These are phyloP conservation scores for Sphaerulina musiva DNA, from an alignment of 2,329 filamentous ascomycete species.

Conservation along the genomic window DNA sequence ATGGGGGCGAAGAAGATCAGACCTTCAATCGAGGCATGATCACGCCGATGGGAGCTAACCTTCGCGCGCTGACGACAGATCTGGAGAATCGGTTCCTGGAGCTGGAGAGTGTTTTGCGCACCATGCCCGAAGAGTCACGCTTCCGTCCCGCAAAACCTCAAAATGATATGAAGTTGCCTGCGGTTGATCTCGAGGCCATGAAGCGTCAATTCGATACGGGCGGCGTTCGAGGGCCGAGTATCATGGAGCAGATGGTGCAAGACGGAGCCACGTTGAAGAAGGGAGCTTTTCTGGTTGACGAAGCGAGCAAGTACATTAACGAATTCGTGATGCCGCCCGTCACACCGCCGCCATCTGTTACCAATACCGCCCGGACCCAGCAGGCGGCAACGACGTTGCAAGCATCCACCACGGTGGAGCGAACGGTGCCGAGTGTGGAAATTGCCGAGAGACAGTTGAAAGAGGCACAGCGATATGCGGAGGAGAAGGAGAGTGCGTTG, in stretches of 20 bases:
- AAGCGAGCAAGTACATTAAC: constrained; percentile 34
- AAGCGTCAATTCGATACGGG: constrained; percentile 26
- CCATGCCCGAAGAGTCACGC: constrained; percentile 26
- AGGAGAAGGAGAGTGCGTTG: constrained; percentile 32
- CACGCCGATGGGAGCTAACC: constrained; percentile 67
- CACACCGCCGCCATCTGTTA: constrained; percentile 26
- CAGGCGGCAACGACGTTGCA: background rate
- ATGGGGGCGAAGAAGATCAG: constrained; percentile 40
- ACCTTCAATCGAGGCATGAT: constrained; percentile 57
- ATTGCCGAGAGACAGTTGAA: constrained; percentile 29
- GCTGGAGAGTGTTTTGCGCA: constrained; percentile 56
- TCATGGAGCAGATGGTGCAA: constrained; percentile 37
- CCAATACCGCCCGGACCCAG: constrained; percentile 2
- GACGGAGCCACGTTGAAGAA: constrained; percentile 33
- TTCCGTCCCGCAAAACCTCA: constrained; percentile 29
- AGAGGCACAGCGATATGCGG: constrained; percentile 30
- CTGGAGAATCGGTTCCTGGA: constrained; percentile 65
- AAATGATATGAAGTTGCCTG: constrained; percentile 30
- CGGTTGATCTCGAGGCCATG: constrained; percentile 30
- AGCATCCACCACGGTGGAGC: constrained; percentile 2
- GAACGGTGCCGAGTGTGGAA: constrained; percentile 23
- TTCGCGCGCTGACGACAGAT: constrained; percentile 62
- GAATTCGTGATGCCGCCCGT: constrained; percentile 36
- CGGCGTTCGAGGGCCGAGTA: constrained; percentile 30
- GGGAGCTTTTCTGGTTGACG: constrained; percentile 35